Evolutionary conservation across 2,329 filamentous ascomycete species (phyloP).

Genomic region (Colletotrichum chlorophyti): DNA sequence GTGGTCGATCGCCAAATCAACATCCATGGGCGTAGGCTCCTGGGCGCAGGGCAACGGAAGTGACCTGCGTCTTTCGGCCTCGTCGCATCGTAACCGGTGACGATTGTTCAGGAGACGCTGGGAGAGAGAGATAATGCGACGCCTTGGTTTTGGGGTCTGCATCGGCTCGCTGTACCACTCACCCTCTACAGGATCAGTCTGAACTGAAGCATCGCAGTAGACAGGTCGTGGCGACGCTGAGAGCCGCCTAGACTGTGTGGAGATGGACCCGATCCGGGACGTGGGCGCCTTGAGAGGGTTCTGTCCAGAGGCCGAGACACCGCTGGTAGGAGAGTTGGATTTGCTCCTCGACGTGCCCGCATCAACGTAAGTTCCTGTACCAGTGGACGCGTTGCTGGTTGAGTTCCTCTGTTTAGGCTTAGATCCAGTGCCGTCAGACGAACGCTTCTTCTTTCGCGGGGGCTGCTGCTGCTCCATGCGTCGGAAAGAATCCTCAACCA

Average conservation of each 20-base stretch:
- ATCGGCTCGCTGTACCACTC: conserved; percentile 56
- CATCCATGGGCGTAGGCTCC: conserved; percentile 44
- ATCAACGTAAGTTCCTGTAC: conserved; percentile 53
- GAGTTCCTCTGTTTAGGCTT: conserved; percentile 36
- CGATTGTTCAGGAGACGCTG: conserved; percentile 59
- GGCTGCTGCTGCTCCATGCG: conserved; percentile 65
- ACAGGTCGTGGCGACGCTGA: conserved; percentile 47
- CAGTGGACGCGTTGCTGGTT: conserved; percentile 20
- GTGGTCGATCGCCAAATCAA: conserved; percentile 45
- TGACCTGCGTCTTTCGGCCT: conserved; percentile 42
- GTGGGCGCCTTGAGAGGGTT: conserved; percentile 36
- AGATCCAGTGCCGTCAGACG: conserved; percentile 58
- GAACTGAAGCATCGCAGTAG: conserved; percentile 59
- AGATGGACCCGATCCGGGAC: conserved; percentile 37
- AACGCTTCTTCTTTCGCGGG: conserved; percentile 67
- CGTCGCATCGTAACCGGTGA: conserved; percentile 49
- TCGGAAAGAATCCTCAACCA: conserved; percentile 69
- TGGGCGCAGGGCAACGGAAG: conserved; percentile 37
- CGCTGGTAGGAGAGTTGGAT: conserved; percentile 56
- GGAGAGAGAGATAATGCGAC: conserved; percentile 59
- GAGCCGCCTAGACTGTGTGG: conserved; percentile 42
- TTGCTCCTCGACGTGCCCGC: conserved; percentile 60
- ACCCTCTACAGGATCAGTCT: conserved; percentile 61
- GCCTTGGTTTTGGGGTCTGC: conserved; percentile 47
- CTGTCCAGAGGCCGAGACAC: conserved; percentile 44